phyloP scores from a whole-genome alignment of 768 basidiomycete species.

The Strobilomyces confusus region DNA sequence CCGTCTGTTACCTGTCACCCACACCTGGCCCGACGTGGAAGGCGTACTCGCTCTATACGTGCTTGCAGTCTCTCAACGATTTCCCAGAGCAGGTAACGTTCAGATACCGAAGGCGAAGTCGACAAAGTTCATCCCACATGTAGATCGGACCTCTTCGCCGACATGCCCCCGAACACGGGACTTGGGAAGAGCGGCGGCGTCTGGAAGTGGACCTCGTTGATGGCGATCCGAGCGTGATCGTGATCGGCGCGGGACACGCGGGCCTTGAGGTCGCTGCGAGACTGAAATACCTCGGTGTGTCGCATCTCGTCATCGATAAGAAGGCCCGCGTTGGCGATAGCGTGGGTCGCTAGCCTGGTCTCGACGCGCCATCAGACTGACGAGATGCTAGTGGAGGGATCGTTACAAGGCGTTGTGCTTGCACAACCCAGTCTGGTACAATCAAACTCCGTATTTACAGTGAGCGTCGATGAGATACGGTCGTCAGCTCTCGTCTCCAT shows the following conservation, averaged over 20 bases:
- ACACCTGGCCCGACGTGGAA: conserved; percentile 28
- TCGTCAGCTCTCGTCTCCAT: neutral
- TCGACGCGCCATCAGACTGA: neutral
- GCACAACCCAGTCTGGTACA: too few species aligned
- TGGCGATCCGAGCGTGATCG: conserved; percentile 51
- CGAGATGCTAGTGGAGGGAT: conserved; percentile 43
- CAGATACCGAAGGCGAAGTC: neutral
- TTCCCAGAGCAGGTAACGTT: conserved; percentile 45
- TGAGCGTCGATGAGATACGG: conserved; percentile 21
- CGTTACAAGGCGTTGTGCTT: too few species aligned
- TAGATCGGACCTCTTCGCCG: neutral
- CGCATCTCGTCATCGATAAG: too few species aligned
- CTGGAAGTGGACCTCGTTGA: conserved; percentile 36
- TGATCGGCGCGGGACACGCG: conserved; percentile 66
- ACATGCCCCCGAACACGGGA: conserved; percentile 4
- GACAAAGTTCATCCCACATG: neutral
- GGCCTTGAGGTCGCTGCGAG: conserved; percentile 64
- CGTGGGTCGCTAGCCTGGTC: conserved; percentile 9
- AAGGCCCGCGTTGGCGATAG: conserved; percentile 49
- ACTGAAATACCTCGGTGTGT: conserved; percentile 58
- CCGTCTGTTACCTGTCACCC: conserved; percentile 52
- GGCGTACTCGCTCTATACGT: conserved; percentile 57
- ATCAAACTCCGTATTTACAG: conserved; percentile 56
- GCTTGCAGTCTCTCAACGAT: conserved; percentile 54
- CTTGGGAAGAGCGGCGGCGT: conserved; percentile 44